Evolutionary conservation across 2,329 filamentous ascomycete species (phyloP), one percentile per base, ranked within the genome.

Genomic region (Aciculosporium take): DNA sequence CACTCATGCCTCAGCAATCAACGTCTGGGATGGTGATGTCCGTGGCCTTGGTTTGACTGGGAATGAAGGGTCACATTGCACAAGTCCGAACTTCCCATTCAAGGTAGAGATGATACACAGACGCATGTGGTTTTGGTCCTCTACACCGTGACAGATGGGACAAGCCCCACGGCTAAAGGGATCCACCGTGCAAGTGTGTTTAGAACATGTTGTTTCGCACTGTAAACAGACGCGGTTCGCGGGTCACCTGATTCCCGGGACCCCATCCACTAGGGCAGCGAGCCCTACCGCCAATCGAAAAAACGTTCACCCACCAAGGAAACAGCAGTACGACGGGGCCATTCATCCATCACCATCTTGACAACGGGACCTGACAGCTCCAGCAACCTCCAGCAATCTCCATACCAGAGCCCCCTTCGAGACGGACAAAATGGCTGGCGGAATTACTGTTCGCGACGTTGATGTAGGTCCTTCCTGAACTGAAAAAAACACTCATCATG

Each of bases 391-490:
- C 39, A 46, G 48, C 45, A 29, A 44, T 46, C 48, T 9, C 20
- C 32, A 17, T 17, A n/a, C 29, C 15, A 18, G n/a, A n/a, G 39
- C 43, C 45, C 53, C 54, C 53, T 51, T 51, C 54, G 63, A 58
- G 54, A 76, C 72, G 73, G 72, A 71, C 71, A 86, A 73, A 66
- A 88, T 88, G 84, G 69, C 71, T 64, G 76, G 81, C 68, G 84
- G 82, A 68, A 74, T 85, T 65, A 76, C 72, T 59, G 84, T 89
- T 69, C 82, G 83, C 71, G 84, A 88, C 72, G 83, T 88, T 66
- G 81, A 84, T 76, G 80, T 84, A 79, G 69, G 77, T 77, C 45
- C 49, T 56, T 51, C 58, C 50, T 57, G 51, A 58, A 49, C 41
- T 25, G 27, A 25, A 39, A 23, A 23, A 15, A 39, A 23, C 17